phyloP scores from a whole-genome alignment of 2,329 filamentous ascomycete species.

The Aspergillus ruber region DNA sequence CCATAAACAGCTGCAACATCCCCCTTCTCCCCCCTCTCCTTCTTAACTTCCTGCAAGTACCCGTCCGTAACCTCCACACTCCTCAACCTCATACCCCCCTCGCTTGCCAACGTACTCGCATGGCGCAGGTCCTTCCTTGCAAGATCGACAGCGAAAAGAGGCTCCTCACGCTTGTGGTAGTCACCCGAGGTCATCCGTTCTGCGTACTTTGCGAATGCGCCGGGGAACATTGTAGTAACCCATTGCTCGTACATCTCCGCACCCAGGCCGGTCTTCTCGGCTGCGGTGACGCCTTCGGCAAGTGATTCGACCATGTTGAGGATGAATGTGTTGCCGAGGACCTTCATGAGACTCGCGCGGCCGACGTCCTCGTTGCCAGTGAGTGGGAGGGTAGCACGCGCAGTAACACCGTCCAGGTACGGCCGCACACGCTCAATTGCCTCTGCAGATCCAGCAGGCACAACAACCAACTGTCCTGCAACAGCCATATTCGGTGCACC shows the following conservation, averaged over 20 bases:
- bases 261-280: conserved; percentile 74
- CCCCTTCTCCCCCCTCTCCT: conserved; percentile 61
- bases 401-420: conserved; percentile 67
- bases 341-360: conserved; percentile 65
- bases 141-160: conserved; percentile 76
- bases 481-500: conserved; percentile 44
- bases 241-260: conserved; percentile 63
- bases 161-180: conserved; percentile 67
- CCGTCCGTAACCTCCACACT: conserved; percentile 62
- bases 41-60: conserved; percentile 64
- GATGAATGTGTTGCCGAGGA: conserved; percentile 82
- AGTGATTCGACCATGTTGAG: conserved; percentile 75
- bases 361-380: conserved; percentile 64
- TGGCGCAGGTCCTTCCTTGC: conserved; percentile 77
- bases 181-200: conserved; percentile 68
- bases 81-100: conserved; percentile 55
- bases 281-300: conserved; percentile 69
- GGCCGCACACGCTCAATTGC: conserved; percentile 60
- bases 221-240: conserved; percentile 67
- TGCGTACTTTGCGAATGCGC: conserved; percentile 68
- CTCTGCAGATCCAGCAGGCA: conserved; percentile 59
- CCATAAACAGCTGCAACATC: conserved; percentile 83
- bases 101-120: conserved; percentile 60
- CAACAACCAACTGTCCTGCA: conserved; percentile 62
- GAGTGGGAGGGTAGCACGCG: conserved; percentile 58